Percentiles rank a stretch among this genome's conserved stretches.
Evolutionary conservation across 1,284 basidiomycete species (phyloP).

Genomic region (Papiliotrema terrestris): DNA sequence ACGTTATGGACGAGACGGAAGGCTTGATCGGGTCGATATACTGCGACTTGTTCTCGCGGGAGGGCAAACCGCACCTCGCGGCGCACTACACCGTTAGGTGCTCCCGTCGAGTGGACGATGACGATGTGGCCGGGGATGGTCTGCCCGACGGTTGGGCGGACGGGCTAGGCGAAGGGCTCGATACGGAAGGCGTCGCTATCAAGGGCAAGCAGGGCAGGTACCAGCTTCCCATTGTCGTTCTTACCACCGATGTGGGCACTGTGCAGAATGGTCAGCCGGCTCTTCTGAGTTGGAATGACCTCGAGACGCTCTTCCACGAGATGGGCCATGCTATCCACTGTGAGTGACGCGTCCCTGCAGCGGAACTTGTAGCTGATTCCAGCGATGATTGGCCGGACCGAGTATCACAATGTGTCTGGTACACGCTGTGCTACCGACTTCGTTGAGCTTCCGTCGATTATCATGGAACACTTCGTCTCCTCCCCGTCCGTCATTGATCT

Average conservation of each 20-base stretch:
- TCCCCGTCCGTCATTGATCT: conserved; percentile 78
- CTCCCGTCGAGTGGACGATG: conserved; percentile 84
- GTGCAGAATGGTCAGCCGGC: conserved; percentile 61
- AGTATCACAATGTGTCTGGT: conserved; percentile 96
- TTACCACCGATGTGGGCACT: conserved; percentile 81
- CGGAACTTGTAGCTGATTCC: conserved; percentile 1
- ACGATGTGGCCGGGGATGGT: conserved; percentile 68
- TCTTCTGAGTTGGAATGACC: conserved; percentile 86
- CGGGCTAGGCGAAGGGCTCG: conserved; percentile 36
- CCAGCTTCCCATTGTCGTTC: conserved; percentile 86
- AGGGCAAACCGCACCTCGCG: conserved; percentile 83
- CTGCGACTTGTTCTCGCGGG: conserved; percentile 81
- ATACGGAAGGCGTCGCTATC: conserved; percentile 36
- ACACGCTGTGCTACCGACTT: conserved; percentile 99
- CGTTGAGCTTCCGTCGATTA: conserved; percentile 93
- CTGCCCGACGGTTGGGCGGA: conserved; percentile 40
- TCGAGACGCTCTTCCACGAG: conserved; percentile 93
- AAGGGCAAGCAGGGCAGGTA: conserved; percentile 63
- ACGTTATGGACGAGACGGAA: conserved; percentile 75
- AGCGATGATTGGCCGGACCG: conserved; percentile 98
- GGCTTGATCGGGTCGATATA: conserved; percentile 92
- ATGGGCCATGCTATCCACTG: conserved; percentile 99
- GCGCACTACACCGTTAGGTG: conserved; percentile 98
- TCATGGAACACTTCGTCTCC: conserved; percentile 94
- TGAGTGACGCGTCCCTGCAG: conserved; percentile 53